Conservation (phyloP, 768 basidiomycete species). For the Amanita pallidorosea region DNA sequence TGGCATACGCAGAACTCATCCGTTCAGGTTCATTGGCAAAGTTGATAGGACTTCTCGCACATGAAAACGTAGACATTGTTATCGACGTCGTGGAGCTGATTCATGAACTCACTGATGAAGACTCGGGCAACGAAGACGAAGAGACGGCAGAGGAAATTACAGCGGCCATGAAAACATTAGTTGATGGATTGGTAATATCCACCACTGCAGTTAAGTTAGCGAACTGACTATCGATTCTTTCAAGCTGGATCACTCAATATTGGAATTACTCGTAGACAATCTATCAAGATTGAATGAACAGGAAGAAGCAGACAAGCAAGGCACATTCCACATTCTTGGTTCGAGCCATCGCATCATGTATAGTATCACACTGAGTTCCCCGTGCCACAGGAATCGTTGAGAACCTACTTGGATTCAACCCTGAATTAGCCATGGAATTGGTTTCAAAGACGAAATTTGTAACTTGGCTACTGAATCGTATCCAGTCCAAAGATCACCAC, state of each 20-base stretch:
- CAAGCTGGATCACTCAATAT: constrained; percentile 72
- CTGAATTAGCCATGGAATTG: constrained; percentile 58
- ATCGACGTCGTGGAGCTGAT: constrained; percentile 90
- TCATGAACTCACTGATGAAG: constrained; percentile 94
- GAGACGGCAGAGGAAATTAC: constrained; percentile 54
- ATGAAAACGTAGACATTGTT: constrained; percentile 97
- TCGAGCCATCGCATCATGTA: constrained; percentile 6
- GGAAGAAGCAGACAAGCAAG: constrained; percentile 87
- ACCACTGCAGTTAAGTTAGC: neutral
- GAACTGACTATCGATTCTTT: constrained; percentile 4
- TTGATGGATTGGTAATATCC: constrained; percentile 61
- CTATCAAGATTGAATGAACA: constrained; percentile 77
- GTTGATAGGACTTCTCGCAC: constrained; percentile 79
- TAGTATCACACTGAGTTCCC: neutral
- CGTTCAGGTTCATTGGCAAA: constrained; percentile 58
- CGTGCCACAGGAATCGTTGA: constrained; percentile 69
- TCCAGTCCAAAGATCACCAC: constrained; percentile 64
- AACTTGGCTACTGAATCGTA: constrained; percentile 68
- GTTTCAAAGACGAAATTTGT: constrained; percentile 68
- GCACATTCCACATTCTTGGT: constrained; percentile 91
- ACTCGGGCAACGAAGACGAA: constrained; percentile 73
- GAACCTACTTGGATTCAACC: constrained; percentile 81
- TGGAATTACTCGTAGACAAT: constrained; percentile 88
- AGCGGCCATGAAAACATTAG: constrained; percentile 62
- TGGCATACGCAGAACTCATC: constrained; percentile 87